These are phyloP conservation scores for Cystobasidium slooffiae DNA, from an alignment of 1,284 basidiomycete species.

Conservation along the genomic window DNA sequence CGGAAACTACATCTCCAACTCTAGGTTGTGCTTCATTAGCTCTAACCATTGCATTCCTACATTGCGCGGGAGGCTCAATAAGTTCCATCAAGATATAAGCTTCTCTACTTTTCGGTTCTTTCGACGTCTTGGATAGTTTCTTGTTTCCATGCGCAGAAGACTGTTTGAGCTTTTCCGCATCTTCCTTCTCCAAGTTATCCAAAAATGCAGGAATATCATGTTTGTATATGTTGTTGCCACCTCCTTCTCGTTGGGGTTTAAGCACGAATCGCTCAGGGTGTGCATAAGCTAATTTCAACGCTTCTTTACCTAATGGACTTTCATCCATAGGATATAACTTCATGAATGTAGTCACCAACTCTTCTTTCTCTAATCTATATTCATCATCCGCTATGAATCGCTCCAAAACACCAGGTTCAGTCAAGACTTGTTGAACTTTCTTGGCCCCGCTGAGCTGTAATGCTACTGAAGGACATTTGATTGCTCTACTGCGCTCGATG, in stretches of 20 bases:
- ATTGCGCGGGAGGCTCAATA: constrained; percentile 72
- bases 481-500: constrained; percentile 78
- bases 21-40: constrained; percentile 60
- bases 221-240: constrained; percentile 95
- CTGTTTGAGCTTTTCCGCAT: constrained; percentile 55
- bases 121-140: constrained; percentile 8
- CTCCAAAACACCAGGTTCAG: constrained; percentile 73
- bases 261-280: constrained; percentile 71
- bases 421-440: constrained; percentile 90
- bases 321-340: constrained; percentile 65
- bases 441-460: constrained; percentile 94
- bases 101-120: constrained; percentile 51
- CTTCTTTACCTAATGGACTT: constrained; percentile 59
- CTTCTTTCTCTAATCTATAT: constrained; percentile 60
- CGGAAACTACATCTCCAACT: constrained; percentile 77
- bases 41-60: constrained; percentile 75
- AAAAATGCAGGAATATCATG: constrained; percentile 78
- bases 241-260: constrained; percentile 95
- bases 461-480: constrained; percentile 90
- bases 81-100: constrained; percentile 95
- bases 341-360: constrained; percentile 73
- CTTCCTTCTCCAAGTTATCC: constrained; percentile 64
- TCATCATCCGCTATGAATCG: constrained; percentile 63
- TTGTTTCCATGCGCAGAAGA: constrained; percentile 37
- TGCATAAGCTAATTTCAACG: constrained; percentile 64